Evolutionary conservation across 441 rosid species (phyloP).

Genomic region (Corymbia calophylla): DNA sequence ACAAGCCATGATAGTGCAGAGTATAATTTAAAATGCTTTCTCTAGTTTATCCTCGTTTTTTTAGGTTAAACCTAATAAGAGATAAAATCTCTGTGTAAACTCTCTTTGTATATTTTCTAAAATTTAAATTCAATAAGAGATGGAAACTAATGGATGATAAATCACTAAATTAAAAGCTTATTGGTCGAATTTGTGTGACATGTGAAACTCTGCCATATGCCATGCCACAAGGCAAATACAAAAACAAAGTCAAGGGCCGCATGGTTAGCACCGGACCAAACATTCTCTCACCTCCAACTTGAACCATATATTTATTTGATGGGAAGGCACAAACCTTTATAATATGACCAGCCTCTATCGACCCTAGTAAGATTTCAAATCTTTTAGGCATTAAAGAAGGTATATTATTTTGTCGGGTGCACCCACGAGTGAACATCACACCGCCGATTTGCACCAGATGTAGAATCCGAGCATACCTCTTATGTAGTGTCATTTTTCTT

Average conservation of each 20-base stretch:
- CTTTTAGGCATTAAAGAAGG: neutral
- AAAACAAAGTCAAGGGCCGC: neutral
- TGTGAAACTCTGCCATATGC: neutral
- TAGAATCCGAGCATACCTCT: neutral
- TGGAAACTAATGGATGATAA: neutral
- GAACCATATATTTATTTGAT: neutral
- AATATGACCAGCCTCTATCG: neutral
- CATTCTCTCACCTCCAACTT: neutral
- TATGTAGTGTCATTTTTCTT: neutral
- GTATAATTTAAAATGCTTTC: neutral
- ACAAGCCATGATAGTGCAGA: neutral
- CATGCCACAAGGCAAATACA: neutral
- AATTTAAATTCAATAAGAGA: neutral
- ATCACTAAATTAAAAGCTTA: neutral
- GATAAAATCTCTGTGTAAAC: neutral
- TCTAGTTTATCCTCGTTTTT: neutral
- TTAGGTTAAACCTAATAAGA: neutral
- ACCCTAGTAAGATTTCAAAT: neutral
- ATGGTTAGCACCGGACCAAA: rapidly evolving
- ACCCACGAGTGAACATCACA: rapidly evolving
- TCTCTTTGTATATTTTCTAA: neutral
- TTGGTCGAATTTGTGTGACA: neutral
- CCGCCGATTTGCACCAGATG: rapidly evolving
- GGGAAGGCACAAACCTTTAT: neutral
- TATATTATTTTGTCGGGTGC: neutral